Evolutionary conservation across 768 basidiomycete species (phyloP).

Genomic region (Mycena rebaudengoi): DNA sequence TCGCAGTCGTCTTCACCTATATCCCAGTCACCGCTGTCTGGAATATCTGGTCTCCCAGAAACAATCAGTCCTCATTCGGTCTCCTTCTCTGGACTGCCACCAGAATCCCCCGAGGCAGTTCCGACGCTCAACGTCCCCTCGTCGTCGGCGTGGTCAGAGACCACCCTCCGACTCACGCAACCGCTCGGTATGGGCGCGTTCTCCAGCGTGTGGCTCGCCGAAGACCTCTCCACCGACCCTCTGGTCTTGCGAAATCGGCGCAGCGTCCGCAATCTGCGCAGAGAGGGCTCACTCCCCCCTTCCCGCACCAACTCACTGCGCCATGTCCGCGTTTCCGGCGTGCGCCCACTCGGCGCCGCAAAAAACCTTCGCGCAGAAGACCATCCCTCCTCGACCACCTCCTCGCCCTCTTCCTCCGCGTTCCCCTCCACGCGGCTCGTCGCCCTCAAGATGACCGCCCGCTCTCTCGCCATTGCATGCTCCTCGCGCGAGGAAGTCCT

Average conservation of each 20-base stretch:
- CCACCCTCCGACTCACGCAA: slow-evolving; percentile 58
- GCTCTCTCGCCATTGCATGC: slow-evolving; percentile 36
- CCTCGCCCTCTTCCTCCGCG: background rate
- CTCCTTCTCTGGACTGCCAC: slow-evolving; percentile 22
- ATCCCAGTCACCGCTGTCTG: slow-evolving; percentile 17
- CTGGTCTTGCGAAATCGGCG: slow-evolving; percentile 52
- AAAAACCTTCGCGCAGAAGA: slow-evolving; percentile 13
- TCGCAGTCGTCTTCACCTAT: slow-evolving; percentile 17
- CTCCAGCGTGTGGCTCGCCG: slow-evolving; percentile 78
- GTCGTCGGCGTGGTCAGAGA: slow-evolving; percentile 24
- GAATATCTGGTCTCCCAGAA: slow-evolving; percentile 21
- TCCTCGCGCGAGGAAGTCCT: slow-evolving; percentile 44
- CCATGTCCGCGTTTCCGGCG: slow-evolving; percentile 22
- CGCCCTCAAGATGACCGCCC: slow-evolving; percentile 57
- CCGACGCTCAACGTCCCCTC: slow-evolving; percentile 17
- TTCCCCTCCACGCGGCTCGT: slow-evolving; percentile 40
- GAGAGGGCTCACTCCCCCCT: slow-evolving; percentile 29
- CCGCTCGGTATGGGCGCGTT: slow-evolving; percentile 78
- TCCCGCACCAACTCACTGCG: slow-evolving; percentile 22
- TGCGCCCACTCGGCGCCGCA: slow-evolving; percentile 26
- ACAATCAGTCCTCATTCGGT: slow-evolving; percentile 7
- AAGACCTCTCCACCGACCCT: slow-evolving; percentile 56
- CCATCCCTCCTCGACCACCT: background rate
- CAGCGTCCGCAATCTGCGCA: slow-evolving; percentile 49
- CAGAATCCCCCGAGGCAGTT: slow-evolving; percentile 6